These are phyloP conservation scores for Talaromyces islandicus DNA, from an alignment of 2,329 filamentous ascomycete species.

Conservation along the genomic window DNA sequence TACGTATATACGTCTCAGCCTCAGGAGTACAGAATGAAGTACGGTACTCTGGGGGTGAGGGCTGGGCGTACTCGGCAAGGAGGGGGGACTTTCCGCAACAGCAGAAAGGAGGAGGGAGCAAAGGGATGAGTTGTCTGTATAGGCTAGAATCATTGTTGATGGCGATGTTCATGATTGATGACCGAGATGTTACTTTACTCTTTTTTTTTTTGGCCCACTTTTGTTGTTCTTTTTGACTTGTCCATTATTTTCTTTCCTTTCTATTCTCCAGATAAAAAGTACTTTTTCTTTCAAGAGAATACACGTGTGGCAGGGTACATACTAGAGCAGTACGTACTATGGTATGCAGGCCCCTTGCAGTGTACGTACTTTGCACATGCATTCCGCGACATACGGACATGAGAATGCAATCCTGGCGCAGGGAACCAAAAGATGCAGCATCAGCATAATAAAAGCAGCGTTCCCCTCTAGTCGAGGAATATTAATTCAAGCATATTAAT, in stretches of 20 bases:
- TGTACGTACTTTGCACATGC: background rate
- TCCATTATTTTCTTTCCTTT: background rate
- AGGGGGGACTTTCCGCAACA: background rate
- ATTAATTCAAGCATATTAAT: background rate
- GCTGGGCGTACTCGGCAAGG: background rate
- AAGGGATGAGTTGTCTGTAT: background rate
- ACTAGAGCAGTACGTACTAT: background rate
- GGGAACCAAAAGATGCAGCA: background rate
- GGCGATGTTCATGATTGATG: background rate
- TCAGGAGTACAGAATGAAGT: background rate
- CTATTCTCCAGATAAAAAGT: background rate
- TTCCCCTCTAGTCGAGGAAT: background rate
- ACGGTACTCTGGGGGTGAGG: background rate
- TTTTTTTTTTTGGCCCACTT: background rate
- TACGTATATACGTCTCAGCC: background rate
- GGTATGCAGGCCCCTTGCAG: background rate
- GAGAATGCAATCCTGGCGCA: background rate
- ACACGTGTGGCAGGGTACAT: background rate
- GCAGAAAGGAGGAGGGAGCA: background rate
- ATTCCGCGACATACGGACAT: background rate
- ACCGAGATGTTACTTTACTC: background rate
- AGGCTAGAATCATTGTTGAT: background rate
- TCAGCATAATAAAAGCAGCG: background rate
- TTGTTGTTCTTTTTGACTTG: background rate
- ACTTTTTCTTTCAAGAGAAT: background rate